phyloP scores from a whole-genome alignment of 169 alveolate species.

The Toxoplasma gondii region DNA sequence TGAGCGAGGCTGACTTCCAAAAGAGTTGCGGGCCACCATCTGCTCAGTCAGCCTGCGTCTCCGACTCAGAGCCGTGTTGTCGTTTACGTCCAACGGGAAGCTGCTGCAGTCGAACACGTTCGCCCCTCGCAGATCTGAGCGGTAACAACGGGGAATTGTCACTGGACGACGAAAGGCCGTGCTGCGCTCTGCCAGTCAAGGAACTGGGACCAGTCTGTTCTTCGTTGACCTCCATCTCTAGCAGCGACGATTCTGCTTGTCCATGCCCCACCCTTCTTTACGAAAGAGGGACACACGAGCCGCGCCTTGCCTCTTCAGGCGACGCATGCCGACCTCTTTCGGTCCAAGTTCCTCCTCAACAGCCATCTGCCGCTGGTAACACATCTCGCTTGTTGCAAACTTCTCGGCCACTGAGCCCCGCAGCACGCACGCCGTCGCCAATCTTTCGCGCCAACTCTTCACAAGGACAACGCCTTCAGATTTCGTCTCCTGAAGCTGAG shows the following conservation, averaged over 20 bases:
- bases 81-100: background rate
- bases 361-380: no score
- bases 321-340: background rate
- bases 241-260: background rate
- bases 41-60: background rate
- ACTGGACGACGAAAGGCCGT: background rate
- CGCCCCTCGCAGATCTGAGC: background rate
- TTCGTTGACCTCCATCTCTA: background rate
- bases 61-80: background rate
- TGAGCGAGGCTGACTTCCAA: background rate
- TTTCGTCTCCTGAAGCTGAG: background rate
- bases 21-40: background rate
- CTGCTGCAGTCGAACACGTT: background rate
- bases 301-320: background rate
- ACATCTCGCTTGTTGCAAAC: background rate
- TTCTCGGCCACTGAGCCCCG: background rate
- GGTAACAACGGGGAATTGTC: background rate
- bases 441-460: background rate
- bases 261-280: background rate
- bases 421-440: background rate
- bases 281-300: background rate
- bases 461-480: background rate
- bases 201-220: background rate
- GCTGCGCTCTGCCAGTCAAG: background rate
- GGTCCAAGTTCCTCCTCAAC: no score